Evolutionary conservation across 2,329 filamentous ascomycete genomes (phyloP), one percentile per base, ranked within the genome.

Genomic region (Stemphylium beticola): DNA sequence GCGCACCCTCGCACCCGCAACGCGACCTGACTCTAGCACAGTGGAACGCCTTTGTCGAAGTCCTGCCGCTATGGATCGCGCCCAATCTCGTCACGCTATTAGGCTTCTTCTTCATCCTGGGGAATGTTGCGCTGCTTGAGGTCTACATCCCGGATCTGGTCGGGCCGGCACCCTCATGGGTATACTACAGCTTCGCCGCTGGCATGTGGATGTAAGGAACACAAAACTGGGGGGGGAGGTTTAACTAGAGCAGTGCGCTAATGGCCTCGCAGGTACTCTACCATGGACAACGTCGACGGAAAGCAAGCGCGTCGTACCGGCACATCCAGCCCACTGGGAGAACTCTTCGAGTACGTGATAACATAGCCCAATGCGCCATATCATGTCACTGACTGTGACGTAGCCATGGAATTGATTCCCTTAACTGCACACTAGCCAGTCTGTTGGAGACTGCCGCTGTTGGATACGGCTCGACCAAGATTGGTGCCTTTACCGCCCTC

Each of bases 221-320:
- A 15, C 33, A 18, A 15, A 8, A 41, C 6, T 18, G 9, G 17
- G 3, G 34, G 9, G n/a, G n/a, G n/a, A n/a, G n/a, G n/a, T n/a
- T n/a, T 11, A 6, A 15, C 12, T 22, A 29, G 22, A 18, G 34
- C 12, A 8, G 11, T 41, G 33, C 46, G 57, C 67, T 71, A 42
- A 70, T 40, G 17, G 9, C 11, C 4, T n/a, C 42, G 10, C 49
- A 82, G 82, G 75, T 88, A 98, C 78, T 96, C 95, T 66, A 99
- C 95, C 12, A 93, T 99, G 89, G 95, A 99, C 81, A 99, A 99
- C 76, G 89, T 98, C 61, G 95, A 99, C 76, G 95, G 95, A 66
- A 99, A 99, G 79, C 95, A 99, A 80, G 95, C 95, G 53, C 85
- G 95, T 61, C 85, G 95, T 69, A 99, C 95, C 4, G 93, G 93